A percentile compares a stretch with the other conserved stretches of the same genome.
These are phyloP conservation scores for Amphirosellinia nigrospora DNA, from an alignment of 495 filamentous ascomycete species.

Conservation along the genomic window DNA sequence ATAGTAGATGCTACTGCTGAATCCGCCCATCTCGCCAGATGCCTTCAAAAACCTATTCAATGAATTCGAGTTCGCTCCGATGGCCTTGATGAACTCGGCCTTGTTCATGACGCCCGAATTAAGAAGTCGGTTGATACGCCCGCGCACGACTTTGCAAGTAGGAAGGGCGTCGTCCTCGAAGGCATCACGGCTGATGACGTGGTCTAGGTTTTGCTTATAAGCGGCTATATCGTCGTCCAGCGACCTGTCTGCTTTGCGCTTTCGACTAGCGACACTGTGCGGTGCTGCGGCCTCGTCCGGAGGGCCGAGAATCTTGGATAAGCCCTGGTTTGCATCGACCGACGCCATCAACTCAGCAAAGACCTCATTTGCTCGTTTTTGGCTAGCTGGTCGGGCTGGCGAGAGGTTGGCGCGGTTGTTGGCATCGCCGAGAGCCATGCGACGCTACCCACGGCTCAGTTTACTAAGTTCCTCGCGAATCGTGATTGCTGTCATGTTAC, in stretches of 20 bases:
- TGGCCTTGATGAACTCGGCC: conserved; percentile 49
- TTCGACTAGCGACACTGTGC: conserved; percentile 27
- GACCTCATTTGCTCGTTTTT: not conserved
- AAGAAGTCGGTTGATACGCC: conserved; percentile 51
- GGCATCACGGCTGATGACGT: conserved; percentile 30
- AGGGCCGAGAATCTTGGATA: not conserved
- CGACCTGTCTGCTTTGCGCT: conserved; percentile 41
- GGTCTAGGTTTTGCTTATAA: conserved; percentile 33
- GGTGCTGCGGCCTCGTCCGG: not conserved
- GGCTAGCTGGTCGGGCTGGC: not conserved
- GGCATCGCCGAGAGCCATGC: conserved; percentile 22
- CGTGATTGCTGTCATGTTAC: not conserved
- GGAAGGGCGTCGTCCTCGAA: conserved; percentile 31
- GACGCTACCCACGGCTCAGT: conserved; percentile 11
- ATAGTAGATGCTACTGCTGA: conserved; percentile 33
- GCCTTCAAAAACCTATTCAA: conserved; percentile 47
- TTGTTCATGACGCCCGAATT: conserved; percentile 55
- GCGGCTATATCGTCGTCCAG: conserved; percentile 31
- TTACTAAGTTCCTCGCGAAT: not conserved
- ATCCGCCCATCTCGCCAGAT: conserved; percentile 42
- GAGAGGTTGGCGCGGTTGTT: conserved; percentile 28
- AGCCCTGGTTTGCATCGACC: not conserved
- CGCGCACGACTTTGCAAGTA: conserved; percentile 47
- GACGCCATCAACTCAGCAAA: not conserved
- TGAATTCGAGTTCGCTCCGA: conserved; percentile 41